Conservation (phyloP, 495 filamentous ascomycete species). For the Penicillium roqueforti region DNA sequence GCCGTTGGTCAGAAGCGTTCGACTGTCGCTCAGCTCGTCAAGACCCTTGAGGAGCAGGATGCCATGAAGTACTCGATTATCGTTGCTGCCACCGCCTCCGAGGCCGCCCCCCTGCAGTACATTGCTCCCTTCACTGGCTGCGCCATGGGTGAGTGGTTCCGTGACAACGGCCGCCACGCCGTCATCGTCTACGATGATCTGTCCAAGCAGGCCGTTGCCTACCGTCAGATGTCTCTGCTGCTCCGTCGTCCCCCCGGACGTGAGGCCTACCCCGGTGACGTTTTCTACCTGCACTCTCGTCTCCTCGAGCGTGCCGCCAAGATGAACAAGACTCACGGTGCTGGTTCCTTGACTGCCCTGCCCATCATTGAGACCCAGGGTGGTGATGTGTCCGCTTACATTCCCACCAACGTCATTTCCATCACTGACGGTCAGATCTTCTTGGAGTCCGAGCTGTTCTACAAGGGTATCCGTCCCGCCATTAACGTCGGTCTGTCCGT, state of each 20-base stretch:
- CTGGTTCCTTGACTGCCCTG: constrained; percentile 94
- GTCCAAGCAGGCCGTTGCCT: constrained; percentile 98
- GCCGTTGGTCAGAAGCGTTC: constrained; percentile 99
- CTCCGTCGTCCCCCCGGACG: constrained; percentile 98
- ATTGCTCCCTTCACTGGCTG: constrained; percentile 90
- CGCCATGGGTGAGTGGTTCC: constrained; percentile 81
- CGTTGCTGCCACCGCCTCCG: constrained; percentile 95
- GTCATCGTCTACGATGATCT: constrained; percentile 95
- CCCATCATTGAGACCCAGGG: constrained; percentile 99
- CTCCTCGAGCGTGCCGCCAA: constrained; percentile 98
- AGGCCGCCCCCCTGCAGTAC: constrained; percentile 92
- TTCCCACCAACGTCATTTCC: constrained; percentile 99
- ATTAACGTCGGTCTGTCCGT: constrained; percentile 99
- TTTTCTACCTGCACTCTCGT: constrained; percentile 99
- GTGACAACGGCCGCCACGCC: constrained; percentile 89
- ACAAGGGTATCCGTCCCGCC: constrained; percentile 99
- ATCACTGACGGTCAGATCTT: constrained; percentile 99
- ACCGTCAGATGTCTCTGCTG: constrained; percentile 99
- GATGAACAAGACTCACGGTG: constrained; percentile 95
- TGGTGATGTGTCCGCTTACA: constrained; percentile 99
- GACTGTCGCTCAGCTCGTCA: constrained; percentile 97
- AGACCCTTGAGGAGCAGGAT: constrained; percentile 99
- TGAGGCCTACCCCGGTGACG: constrained; percentile 99
- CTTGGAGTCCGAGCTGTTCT: constrained; percentile 99
- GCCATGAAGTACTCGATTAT: constrained; percentile 98